Evolutionary conservation across 306 rosid genomes (phyloP).

Genomic region (Cicer cuneatum): DNA sequence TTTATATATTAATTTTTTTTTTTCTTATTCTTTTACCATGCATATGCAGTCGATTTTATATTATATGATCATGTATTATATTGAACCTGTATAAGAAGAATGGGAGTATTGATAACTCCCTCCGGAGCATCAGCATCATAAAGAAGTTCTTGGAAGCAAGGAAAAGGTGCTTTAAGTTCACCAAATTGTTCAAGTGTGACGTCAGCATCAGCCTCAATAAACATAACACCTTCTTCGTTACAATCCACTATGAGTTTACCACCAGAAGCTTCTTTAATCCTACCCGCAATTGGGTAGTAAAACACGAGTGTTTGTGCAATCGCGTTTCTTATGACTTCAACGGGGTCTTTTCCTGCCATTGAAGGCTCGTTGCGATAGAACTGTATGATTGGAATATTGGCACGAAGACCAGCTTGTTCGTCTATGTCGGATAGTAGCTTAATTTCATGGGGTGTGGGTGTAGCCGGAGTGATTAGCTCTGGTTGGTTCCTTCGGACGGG

Average conservation of each 20-base stretch:
- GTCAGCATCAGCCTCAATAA: slow-evolving; percentile 46
- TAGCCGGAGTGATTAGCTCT: slow-evolving; percentile 27
- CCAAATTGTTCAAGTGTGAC: slow-evolving; percentile 46
- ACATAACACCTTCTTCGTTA: slow-evolving; percentile 55
- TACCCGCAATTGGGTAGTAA: slow-evolving; percentile 37
- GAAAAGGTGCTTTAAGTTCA: slow-evolving; percentile 49
- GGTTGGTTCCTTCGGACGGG: not conserved
- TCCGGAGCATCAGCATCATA: slow-evolving; percentile 47
- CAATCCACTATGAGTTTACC: slow-evolving; percentile 51
- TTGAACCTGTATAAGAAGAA: slow-evolving; percentile 52
- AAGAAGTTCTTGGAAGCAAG: slow-evolving; percentile 55
- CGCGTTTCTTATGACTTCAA: slow-evolving; percentile 33
- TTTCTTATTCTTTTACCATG: too few species aligned
- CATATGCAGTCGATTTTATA: too few species aligned
- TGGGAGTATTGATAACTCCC: slow-evolving; percentile 45
- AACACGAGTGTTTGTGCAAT: slow-evolving; percentile 27
- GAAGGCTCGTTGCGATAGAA: not conserved
- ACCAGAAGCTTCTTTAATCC: slow-evolving; percentile 29
- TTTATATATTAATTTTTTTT: too few species aligned
- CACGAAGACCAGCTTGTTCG: not conserved
- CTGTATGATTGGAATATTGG: not conserved
- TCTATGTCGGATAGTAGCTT: slow-evolving; percentile 32
- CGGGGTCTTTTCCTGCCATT: slow-evolving; percentile 42
- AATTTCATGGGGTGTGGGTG: slow-evolving; percentile 16
- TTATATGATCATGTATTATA: too few species aligned